Percentiles rank a stretch among this genome's conserved stretches.
phyloP scores from a whole-genome alignment of 2,329 filamentous ascomycete species.

The Septoria linicola region DNA sequence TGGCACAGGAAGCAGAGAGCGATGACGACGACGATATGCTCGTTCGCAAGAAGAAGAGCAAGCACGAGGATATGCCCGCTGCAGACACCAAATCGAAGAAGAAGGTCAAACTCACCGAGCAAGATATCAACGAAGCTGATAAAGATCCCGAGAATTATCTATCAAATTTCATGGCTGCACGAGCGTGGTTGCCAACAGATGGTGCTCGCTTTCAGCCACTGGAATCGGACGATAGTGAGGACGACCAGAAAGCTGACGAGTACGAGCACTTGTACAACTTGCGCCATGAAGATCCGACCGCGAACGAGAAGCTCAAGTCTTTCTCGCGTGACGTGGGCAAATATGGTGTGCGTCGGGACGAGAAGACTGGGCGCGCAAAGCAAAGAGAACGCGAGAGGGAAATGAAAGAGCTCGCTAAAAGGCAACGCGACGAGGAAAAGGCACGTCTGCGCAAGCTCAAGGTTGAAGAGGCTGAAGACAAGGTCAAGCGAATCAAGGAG shows the following conservation, averaged over 20 bases:
- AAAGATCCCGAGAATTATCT: slow-evolving; percentile 88
- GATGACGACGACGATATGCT: slow-evolving; percentile 65
- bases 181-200: slow-evolving; percentile 78
- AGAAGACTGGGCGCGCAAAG: slow-evolving; percentile 76
- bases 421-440: slow-evolving; percentile 73
- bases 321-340: slow-evolving; percentile 85
- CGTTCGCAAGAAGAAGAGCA: slow-evolving; percentile 63
- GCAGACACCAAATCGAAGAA: slow-evolving; percentile 29
- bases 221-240: slow-evolving; percentile 84
- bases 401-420: slow-evolving; percentile 75
- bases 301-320: slow-evolving; percentile 82
- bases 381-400: slow-evolving; percentile 75
- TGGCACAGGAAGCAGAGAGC: slow-evolving; percentile 46
- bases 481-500: slow-evolving; percentile 82
- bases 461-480: slow-evolving; percentile 84
- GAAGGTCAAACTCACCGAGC: slow-evolving; percentile 48
- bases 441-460: slow-evolving; percentile 82
- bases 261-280: slow-evolving; percentile 95
- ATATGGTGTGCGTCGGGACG: slow-evolving; percentile 82
- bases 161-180: slow-evolving; percentile 91
- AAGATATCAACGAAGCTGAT: slow-evolving; percentile 73
- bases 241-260: slow-evolving; percentile 72
- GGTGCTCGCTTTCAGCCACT: slow-evolving; percentile 72
- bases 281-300: slow-evolving; percentile 90
- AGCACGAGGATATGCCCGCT: slow-evolving; percentile 30